Base-by-base conservation (phyloP, 169 alveolate species). In the Plasmodium adleri region DNA sequence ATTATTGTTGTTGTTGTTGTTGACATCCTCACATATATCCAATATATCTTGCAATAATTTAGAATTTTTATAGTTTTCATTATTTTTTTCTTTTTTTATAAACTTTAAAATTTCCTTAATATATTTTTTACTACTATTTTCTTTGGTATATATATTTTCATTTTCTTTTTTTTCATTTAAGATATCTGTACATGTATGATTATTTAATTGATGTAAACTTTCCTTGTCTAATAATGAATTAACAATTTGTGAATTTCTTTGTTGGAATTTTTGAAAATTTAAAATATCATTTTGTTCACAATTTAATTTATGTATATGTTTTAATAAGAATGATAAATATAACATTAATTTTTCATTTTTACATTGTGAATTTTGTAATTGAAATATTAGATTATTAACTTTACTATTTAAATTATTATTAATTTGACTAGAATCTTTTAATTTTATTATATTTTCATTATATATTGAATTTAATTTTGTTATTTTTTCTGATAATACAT, bases 291-390 rank as follows among this genome's bases (percentile, higher is more conserved):
- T n/a, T 22, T 32, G 49, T 15, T 22, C 47, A 17, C 45, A 68
- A 10, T 32, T 54, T 15, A 39, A 49, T 1, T 83, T 50, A 54
- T 83, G 72, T 10, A 67, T 83, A 54, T 67, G 71, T 45, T 83
- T 67, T 68, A 83, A 60, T 50, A 83, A 83, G 64, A 56, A 68
- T 15, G 83, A 67, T 67, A 83, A 45, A 60, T 83, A 83, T 2
- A 68, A 50, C 28, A 83, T 9, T 26, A 83, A 75, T 68, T 83
- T 83, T 68, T 83, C 91, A 58, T 83, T 83, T 83, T 83, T 83
- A 12, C 56, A 22, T 28, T 83, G 91, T 26, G 80, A 78, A 67
- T 83, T 83, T 67, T 83, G 91, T 45, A 83, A 49, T 20, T 83
- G 91, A 47, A 56, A 83, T 68, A 83, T 3, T 43, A 83, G 43